Evolutionary conservation across 192 early-diverging fungal species (phyloP).

Genomic region (Podila verticillata): DNA sequence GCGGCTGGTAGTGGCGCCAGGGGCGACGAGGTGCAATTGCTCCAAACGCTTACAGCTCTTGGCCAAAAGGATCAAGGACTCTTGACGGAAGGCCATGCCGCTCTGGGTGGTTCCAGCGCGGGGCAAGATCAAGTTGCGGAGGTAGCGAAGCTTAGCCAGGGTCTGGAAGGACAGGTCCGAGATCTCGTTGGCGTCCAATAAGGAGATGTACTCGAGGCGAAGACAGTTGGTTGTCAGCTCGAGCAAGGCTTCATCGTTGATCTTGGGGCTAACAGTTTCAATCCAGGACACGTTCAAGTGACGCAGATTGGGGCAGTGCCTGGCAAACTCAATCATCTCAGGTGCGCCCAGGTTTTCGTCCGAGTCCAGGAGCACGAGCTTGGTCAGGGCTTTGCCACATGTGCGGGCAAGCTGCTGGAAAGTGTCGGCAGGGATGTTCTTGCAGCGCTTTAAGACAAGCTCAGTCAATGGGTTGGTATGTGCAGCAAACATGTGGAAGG

Average conservation of each 20-base stretch:
- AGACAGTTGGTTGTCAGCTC: constrained; percentile 37
- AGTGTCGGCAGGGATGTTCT: constrained; percentile 43
- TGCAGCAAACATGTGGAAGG: constrained; percentile 40
- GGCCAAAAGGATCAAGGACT: constrained; percentile 35
- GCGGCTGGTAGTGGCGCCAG: constrained; percentile 37
- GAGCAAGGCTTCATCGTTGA: constrained; percentile 43
- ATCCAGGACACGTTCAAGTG: constrained; percentile 46
- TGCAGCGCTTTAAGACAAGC: constrained; percentile 46
- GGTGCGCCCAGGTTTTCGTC: constrained; percentile 32
- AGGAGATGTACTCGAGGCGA: constrained; percentile 43
- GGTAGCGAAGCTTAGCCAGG: constrained; percentile 33
- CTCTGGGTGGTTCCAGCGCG: constrained; percentile 31
- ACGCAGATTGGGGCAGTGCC: constrained; percentile 43
- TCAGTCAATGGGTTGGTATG: constrained; percentile 43
- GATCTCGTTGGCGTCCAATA: constrained; percentile 44
- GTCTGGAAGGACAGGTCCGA: constrained; percentile 48
- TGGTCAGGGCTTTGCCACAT: constrained; percentile 46
- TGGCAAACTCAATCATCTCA: constrained; percentile 48
- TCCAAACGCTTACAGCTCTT: constrained; percentile 45
- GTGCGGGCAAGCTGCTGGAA: constrained; percentile 36
- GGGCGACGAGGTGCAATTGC: constrained; percentile 43
- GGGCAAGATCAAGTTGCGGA: constrained; percentile 45
- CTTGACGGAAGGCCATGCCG: constrained; percentile 43
- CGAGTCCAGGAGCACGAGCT: constrained; percentile 44
- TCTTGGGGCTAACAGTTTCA: constrained; percentile 38